These are phyloP conservation scores for Dioscorea dumetorum DNA, from an alignment of 106 monocot species.

Conservation along the genomic window DNA sequence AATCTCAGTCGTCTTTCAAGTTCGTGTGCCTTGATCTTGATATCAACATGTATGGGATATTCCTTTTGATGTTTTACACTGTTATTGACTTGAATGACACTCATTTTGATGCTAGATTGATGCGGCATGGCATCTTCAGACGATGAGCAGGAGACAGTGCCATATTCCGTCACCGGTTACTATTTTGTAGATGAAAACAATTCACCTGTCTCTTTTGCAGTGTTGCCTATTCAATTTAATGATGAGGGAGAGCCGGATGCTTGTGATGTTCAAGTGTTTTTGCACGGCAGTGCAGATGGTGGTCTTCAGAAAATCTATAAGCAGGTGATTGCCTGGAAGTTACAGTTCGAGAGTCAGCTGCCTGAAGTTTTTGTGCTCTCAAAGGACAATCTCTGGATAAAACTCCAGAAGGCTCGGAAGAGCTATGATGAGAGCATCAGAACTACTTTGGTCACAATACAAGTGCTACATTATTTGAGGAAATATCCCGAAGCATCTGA, in stretches of 20 bases:
- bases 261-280: slow-evolving; percentile 22
- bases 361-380: slow-evolving; percentile 45
- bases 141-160: slow-evolving; percentile 40
- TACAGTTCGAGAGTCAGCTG: slow-evolving; percentile 31
- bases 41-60: too few species aligned
- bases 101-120: neutral
- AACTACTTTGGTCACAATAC: slow-evolving; percentile 31
- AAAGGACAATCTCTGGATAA: slow-evolving; percentile 62
- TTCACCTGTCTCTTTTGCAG: slow-evolving; percentile 48
- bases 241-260: slow-evolving; percentile 9
- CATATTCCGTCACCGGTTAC: slow-evolving; percentile 41
- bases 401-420: slow-evolving; percentile 43
- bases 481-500: slow-evolving; percentile 39
- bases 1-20: too few species aligned
- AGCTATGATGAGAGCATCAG: slow-evolving; percentile 30
- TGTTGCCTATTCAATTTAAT: slow-evolving; percentile 42
- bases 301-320: slow-evolving; percentile 57
- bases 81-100: too few species aligned
- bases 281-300: slow-evolving; percentile 47
- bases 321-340: slow-evolving; percentile 56
- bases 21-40: too few species aligned
- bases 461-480: slow-evolving; percentile 48
- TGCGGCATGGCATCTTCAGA: slow-evolving; percentile 40
- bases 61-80: too few species aligned
- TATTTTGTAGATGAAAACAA: slow-evolving; percentile 45